Base-by-base conservation (phyloP, 768 basidiomycete species). In the Termitomyces sp. region DNA sequence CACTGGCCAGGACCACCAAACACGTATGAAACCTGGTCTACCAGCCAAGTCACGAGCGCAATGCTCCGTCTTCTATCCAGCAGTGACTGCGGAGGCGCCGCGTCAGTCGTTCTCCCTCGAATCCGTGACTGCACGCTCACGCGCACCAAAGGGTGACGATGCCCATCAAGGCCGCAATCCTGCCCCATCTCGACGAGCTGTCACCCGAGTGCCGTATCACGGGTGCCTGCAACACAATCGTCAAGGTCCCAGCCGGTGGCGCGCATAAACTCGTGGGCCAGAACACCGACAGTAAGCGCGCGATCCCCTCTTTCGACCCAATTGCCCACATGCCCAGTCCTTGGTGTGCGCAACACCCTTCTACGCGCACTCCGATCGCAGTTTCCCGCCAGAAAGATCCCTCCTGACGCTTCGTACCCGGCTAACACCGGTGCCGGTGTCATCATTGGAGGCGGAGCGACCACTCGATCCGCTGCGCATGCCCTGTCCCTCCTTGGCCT, bases 401-500 rank as follows among this genome's bases (percentile, higher is more conserved):
- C 66, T 4, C 58, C 62, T 2, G 61, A 67, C 20, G 63, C 66
- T 2, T 66, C 65, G 7, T 69, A 65, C 49, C 54, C 61, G 44
- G 44, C 41, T 6, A 20, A 29, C 46, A 56, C 55, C 26, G 56
- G 44, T 27, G 71, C 72, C 5, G 72, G 69, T 16, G 64, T 73
- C n/a, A 64, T 74, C 6, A 71, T 75, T 29, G 73, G 73, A 22
- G 74, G 74, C 32, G 74, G 74, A 20, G 73, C 72, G 7, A 74
- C 73, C 26, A 73, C 72, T 16, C 71, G 73, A 31, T 72, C 72
- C 16, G 71, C 73, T 2, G 69, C 68, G 13, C 67, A 74, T 71
- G 81, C 65, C 71, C 73, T 63, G 68, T 71, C 20, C 68, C 73
- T 59, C 72, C 84, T 72, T 80, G 88, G 55, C 78, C 85, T 78